phyloP scores from a whole-genome alignment of 495 filamentous ascomycete species.

The Recurvomyces mirabilis region DNA sequence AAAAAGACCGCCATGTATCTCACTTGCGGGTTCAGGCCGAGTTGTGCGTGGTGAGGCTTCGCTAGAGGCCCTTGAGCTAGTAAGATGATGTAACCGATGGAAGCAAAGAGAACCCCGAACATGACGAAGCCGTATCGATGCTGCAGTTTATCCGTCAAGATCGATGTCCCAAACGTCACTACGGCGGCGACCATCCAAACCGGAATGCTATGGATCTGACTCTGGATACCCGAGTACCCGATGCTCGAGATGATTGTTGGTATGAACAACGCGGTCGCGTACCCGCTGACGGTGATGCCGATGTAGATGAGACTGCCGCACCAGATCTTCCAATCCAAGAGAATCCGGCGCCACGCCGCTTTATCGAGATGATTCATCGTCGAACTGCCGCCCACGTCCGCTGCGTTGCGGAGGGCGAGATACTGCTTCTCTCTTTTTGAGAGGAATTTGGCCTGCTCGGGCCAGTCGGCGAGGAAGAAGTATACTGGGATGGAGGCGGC shows the following conservation, averaged over 20 bases:
- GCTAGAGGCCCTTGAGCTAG: conserved; percentile 19
- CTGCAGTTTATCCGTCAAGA: conserved; percentile 22
- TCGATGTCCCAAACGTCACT: conserved; percentile 15
- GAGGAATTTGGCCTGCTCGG: conserved; percentile 21
- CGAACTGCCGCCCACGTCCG: conserved; percentile 23
- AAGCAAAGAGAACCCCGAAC: conserved; percentile 24
- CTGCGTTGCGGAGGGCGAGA: conserved; percentile 1
- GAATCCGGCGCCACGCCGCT: conserved; percentile 20
- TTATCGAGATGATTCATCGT: conserved; percentile 34
- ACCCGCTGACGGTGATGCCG: conserved; percentile 22
- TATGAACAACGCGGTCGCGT: conserved; percentile 22
- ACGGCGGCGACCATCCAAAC: conserved; percentile 25
- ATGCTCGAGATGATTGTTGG: conserved; percentile 23
- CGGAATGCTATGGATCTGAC: conserved; percentile 27
- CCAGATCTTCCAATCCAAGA: conserved; percentile 25
- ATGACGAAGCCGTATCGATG: conserved; percentile 29
- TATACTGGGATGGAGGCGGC: conserved; percentile 1
- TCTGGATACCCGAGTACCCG: conserved; percentile 15
- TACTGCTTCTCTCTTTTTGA: conserved; percentile 4
- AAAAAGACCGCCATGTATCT: conserved; percentile 18
- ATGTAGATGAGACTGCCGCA: conserved; percentile 22
- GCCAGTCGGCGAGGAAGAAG: conserved; percentile 10
- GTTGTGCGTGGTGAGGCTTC: conserved; percentile 1
- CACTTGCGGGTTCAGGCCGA: conserved; percentile 6
- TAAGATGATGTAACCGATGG: conserved; percentile 28